Evolutionary conservation across 2,329 filamentous ascomycete species (phyloP), one percentile per base, ranked within the genome.

Genomic region (Aspergillus tubingensis): DNA sequence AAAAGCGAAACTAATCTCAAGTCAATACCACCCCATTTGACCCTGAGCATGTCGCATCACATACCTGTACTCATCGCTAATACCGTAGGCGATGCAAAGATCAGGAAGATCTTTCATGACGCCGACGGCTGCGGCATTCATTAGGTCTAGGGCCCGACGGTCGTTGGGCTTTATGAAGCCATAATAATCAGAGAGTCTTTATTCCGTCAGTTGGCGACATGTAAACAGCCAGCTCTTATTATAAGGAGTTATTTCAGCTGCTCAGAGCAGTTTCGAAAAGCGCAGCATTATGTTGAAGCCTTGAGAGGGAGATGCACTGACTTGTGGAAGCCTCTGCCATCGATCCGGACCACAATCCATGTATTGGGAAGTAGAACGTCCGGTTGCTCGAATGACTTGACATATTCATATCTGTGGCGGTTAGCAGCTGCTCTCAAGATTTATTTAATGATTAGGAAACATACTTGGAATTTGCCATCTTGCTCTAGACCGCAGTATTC

Each of bases 251-350:
- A 23, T 23, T 43, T 30, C 8, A 21, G 39, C 8, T 19, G 30
- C 47, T n/a, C 3, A 17, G 10, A 50, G 47, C 25, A n/a, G 13
- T 3, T 27, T 4, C n/a, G 15, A 6, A n/a, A 17, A 17, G 47
- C 11, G 21, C 13, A 54, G 15, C 21, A 5, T 11, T 6, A 10
- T 54, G 39, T 15, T 36, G 32, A 15, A 6, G 4, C 30, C 39
- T 23, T 60, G 17, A 7, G 10, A 27, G 44, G 23, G 19, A 19
- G 8, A 15, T 21, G 17, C 25, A 72, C 77, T 73, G 80, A 96
- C 92, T 96, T 97, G 70, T 93, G 95, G 78, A 99, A 99, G 17
- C 92, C 93, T 65, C 94, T 85, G 23, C 95, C 95, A 78, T 99
- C 95, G 70, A 99, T 88, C 62, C 95, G 88, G 58, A 99, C 88